Evolutionary conservation across 306 rosid genomes (phyloP).

Genomic region (Citrullus mucosospermus): DNA sequence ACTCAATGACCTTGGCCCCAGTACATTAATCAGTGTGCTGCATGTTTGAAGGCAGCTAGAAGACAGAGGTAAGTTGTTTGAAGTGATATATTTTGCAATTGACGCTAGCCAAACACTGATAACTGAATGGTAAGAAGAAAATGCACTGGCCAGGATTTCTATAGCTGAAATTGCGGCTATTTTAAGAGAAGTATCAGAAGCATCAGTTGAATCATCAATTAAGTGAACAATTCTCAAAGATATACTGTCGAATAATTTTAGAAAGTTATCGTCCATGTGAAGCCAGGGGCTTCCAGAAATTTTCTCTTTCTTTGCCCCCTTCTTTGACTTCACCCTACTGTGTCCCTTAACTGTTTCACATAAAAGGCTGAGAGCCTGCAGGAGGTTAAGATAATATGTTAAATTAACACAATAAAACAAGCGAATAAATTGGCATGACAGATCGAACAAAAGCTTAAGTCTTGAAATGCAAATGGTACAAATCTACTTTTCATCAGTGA

Average conservation of each 20-base stretch:
- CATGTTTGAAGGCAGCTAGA: slow-evolving; percentile 66
- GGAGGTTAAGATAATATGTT: slow-evolving; percentile 2
- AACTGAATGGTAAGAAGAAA: slow-evolving; percentile 43
- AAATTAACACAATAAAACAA: background rate
- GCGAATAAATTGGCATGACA: background rate
- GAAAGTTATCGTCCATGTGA: slow-evolving; percentile 39
- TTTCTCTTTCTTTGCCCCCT: slow-evolving; percentile 24
- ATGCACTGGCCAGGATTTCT: slow-evolving; percentile 53
- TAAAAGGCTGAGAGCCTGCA: slow-evolving; percentile 77
- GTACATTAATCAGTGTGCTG: slow-evolving; percentile 61
- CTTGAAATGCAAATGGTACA: background rate
- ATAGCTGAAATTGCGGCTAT: slow-evolving; percentile 75
- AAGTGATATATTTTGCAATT: slow-evolving; percentile 35
- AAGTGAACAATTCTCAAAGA: slow-evolving; percentile 46
- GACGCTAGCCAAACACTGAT: slow-evolving; percentile 47
- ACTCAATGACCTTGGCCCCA: slow-evolving; percentile 65
- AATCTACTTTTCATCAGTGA: background rate
- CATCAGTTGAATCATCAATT: slow-evolving; percentile 36
- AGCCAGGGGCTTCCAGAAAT: slow-evolving; percentile 31
- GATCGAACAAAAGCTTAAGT: background rate
- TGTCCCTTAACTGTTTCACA: slow-evolving; percentile 54
- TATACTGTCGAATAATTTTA: slow-evolving; percentile 33
- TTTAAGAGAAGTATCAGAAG: slow-evolving; percentile 43
- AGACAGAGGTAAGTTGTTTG: slow-evolving; percentile 30
- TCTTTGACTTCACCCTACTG: slow-evolving; percentile 19